phyloP scores from a whole-genome alignment of 257 asterid species.

The Eucommia ulmoides region DNA sequence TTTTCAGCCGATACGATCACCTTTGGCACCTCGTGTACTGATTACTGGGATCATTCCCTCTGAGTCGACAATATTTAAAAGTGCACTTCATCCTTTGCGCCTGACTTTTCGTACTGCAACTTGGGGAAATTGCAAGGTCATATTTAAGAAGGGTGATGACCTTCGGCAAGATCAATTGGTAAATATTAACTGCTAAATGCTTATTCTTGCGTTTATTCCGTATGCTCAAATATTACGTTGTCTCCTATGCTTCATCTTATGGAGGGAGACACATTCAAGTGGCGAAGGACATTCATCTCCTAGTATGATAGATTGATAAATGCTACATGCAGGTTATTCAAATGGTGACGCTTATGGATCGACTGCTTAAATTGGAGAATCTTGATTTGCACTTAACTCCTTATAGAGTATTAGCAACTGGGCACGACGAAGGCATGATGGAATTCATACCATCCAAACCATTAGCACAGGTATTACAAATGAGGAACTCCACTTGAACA shows the following conservation, averaged over 20 bases:
- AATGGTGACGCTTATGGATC: slow-evolving; percentile 96
- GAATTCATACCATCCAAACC: slow-evolving; percentile 96
- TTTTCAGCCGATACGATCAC: slow-evolving; percentile 93
- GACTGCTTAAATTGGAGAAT: slow-evolving; percentile 92
- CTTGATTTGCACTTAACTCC: slow-evolving; percentile 94
- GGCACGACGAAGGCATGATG: slow-evolving; percentile 98
- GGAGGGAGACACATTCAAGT: no score
- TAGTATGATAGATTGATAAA: background rate
- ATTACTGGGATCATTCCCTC: slow-evolving; percentile 91
- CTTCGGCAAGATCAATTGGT: slow-evolving; percentile 99
- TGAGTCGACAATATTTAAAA: slow-evolving; percentile 89
- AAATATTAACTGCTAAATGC: slow-evolving; percentile 15
- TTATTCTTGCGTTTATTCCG: background rate
- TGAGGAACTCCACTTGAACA: no score
- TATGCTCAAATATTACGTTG: background rate
- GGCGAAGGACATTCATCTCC: no score
- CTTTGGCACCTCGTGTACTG: slow-evolving; percentile 75
- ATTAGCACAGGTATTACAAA: slow-evolving; percentile 84
- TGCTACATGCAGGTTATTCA: slow-evolving; percentile 64
- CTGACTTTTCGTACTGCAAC: slow-evolving; percentile 80
- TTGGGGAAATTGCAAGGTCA: slow-evolving; percentile 87
- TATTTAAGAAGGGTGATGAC: slow-evolving; percentile 95
- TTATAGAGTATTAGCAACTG: slow-evolving; percentile 91
- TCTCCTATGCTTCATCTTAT: no score
- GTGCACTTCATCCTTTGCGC: slow-evolving; percentile 77